Percentiles rank a stretch among this genome's conserved stretches.
These are phyloP conservation scores for Cetraspora pellucida DNA, from an alignment of 192 early-diverging fungal genomes.

Conservation along the genomic window DNA sequence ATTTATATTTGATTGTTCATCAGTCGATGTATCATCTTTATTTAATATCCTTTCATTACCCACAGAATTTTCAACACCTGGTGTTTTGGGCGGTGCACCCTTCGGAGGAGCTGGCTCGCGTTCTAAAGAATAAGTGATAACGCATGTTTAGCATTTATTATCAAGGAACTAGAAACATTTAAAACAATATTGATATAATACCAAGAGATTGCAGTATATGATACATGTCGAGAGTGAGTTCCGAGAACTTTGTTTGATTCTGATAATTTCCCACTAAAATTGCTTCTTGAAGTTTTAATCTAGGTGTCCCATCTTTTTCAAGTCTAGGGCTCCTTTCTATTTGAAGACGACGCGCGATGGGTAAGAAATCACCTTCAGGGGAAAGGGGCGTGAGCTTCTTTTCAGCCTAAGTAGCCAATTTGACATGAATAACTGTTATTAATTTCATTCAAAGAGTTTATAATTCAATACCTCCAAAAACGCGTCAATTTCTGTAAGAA, in stretches of 20 bases:
- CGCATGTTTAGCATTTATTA: neutral
- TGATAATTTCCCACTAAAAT: slow-evolving; percentile 95
- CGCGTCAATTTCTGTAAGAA: slow-evolving; percentile 74
- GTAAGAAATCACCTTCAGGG: slow-evolving; percentile 49
- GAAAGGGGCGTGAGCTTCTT: slow-evolving; percentile 73
- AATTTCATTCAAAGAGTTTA: neutral
- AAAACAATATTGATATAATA: slow-evolving; percentile 1
- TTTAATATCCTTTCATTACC: slow-evolving; percentile 5
- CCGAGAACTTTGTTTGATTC: slow-evolving; percentile 97
- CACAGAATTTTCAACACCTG: slow-evolving; percentile 29
- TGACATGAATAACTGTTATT: neutral
- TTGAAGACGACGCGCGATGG: slow-evolving; percentile 58
- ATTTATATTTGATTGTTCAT: slow-evolving; percentile 41
- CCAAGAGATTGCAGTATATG: slow-evolving; percentile 93
- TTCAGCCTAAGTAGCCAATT: slow-evolving; percentile 59
- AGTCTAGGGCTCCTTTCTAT: slow-evolving; percentile 45
- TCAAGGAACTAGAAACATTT: neutral
- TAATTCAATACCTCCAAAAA: slow-evolving; percentile 74
- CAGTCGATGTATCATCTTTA: slow-evolving; percentile 23
- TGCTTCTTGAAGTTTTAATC: slow-evolving; percentile 85
- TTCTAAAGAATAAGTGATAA: slow-evolving; percentile 37
- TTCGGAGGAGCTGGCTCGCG: slow-evolving; percentile 56
- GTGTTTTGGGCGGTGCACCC: slow-evolving; percentile 38
- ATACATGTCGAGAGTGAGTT: slow-evolving; percentile 96
- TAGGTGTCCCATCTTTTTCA: slow-evolving; percentile 63